Base-by-base conservation (phyloP, 202 grass and related monocot species). In the Hordeum pubiflorum region DNA sequence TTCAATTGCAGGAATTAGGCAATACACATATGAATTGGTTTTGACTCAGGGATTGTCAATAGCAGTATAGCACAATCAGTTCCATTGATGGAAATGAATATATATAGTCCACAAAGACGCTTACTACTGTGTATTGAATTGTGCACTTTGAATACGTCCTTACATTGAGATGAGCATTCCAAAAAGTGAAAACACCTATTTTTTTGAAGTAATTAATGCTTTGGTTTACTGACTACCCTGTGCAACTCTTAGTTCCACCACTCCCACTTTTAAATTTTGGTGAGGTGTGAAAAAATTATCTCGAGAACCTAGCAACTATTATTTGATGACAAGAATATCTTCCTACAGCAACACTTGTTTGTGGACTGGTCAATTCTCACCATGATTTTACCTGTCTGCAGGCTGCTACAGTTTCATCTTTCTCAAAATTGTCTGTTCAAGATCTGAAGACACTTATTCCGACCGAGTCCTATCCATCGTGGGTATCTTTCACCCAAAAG, bases 401-500 rank as follows among this genome's bases (percentile, higher is more conserved):
- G 95, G 88, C 84, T 80, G 66, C 84, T 82, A 75, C 77, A 75
- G 74, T 93, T 84, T 72, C 84, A 27, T 73, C 90, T 68, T 94
- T 92, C 58, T 89, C 95, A 50, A 94, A 86, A 81, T 82, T 98
- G 86, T 88, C 84, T 54, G 80, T 98, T 31, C 86, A 94, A 86
- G 95, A 92, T 93, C 73, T 89, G 38, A 89, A 62, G 75, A 91
- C 94, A 62, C 55, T 98, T 83, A 84, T 98, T 78, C 84, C 92
- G 17, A 73, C 82, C 20, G 90, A 87, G 71, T 91, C 91, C 61
- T 98, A 98, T 84, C 95, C 95, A 74, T 89, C 95, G 67, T 98
- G 95, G 95, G 92, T 92, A 81, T 91, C 91, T 81, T 93, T 98
- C 73, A 85, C 90, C 48, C 90, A 87, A 44, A 89, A 86, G 72